Base-by-base conservation (phyloP, 2,329 filamentous ascomycete genomes). In the Phoma herbarum region DNA sequence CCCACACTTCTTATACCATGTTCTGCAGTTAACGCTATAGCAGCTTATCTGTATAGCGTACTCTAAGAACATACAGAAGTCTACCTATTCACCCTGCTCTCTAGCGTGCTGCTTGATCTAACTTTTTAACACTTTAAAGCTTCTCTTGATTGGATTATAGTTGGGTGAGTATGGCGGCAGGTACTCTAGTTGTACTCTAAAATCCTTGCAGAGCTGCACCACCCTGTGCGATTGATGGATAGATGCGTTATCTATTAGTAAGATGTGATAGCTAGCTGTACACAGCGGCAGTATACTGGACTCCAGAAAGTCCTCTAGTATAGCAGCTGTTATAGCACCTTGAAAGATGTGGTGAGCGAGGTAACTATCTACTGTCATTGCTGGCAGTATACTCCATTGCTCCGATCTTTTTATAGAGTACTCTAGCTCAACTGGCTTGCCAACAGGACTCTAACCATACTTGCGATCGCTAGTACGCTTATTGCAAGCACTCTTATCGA, bases 91-190 rank as follows among this genome's bases (percentile, higher is more conserved):
- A 37, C 59, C 55, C 42, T 61, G 18, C 52, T 46, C 33, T 61
- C 61, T 7, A 63, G 31, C 16, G n/a, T n/a, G n/a, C n/a, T n/a
- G n/a, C n/a, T n/a, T n/a, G n/a, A n/a, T n/a, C n/a, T n/a, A n/a
- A n/a, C 9, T n/a, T n/a, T n/a, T n/a, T n/a, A n/a, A n/a, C n/a
- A n/a, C n/a, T n/a, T n/a, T n/a, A n/a, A n/a, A n/a, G n/a, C n/a
- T n/a, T n/a, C n/a, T n/a, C 52, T 63, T 48, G 39, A 63, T 58
- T 18, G 60, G 57, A 39, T 63, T 63, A 22, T 57, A 63, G 39
- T 60, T 48, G 18, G 60, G 57, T 25, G 48, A 63, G 52, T 63
- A 60, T 31, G 39, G 60, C 8, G 43, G 60, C 6, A 29, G n/a
- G n/a, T n/a, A n/a, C n/a, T n/a, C n/a, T n/a, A n/a, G n/a, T n/a